Conservation (phyloP, 768 basidiomycete genomes). For the Termitomyces sp. region DNA sequence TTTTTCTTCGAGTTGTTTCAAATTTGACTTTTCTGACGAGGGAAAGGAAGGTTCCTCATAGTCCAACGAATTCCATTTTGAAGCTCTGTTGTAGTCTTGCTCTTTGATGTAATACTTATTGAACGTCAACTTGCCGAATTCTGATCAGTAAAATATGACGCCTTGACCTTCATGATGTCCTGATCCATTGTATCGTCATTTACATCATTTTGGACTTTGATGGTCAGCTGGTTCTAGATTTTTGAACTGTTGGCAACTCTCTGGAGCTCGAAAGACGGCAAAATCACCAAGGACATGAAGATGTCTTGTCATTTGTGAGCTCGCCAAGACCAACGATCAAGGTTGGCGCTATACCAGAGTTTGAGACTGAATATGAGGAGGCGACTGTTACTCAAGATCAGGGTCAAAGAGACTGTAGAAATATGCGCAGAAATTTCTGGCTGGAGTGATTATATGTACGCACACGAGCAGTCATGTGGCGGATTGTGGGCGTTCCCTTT, state of each 20-base stretch:
- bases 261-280: neutral
- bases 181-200: neutral
- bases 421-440: too few relatives aligned
- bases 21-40: too few relatives aligned
- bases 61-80: too few relatives aligned
- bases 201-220: neutral
- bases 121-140: too few relatives aligned
- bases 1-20: too few relatives aligned
- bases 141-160: too few relatives aligned
- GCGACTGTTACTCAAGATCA: neutral
- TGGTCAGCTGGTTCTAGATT: neutral
- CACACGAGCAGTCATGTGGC: too few relatives aligned
- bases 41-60: too few relatives aligned
- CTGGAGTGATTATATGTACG: neutral
- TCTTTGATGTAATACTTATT: too few relatives aligned
- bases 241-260: neutral
- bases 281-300: neutral
- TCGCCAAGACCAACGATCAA: neutral
- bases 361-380: too few relatives aligned
- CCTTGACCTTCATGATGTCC: neutral
- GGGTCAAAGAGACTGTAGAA: neutral
- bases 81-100: too few relatives aligned
- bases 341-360: neutral
- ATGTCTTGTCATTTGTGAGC: neutral
- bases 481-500: neutral